These are phyloP conservation scores for Candida tropicalis DNA, from an alignment of 1,139 yeast species.

Conservation along the genomic window DNA sequence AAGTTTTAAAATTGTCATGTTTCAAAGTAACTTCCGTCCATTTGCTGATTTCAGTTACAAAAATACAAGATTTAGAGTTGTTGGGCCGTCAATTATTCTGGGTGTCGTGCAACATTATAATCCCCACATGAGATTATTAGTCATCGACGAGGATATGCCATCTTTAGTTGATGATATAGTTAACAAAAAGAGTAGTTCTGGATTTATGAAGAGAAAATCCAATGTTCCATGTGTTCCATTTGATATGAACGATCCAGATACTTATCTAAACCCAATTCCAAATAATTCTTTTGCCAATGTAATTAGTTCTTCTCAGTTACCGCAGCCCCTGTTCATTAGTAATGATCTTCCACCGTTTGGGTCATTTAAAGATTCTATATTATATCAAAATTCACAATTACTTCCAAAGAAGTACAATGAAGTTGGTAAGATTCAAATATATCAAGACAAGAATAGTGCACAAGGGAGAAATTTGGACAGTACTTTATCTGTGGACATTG, in stretches of 20 bases:
- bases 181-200: constrained; percentile 33
- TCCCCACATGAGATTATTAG: constrained; percentile 37
- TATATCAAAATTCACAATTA: constrained; percentile 21
- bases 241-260: constrained; percentile 14
- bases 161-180: constrained; percentile 40
- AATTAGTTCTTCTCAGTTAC: constrained; percentile 3
- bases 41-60: constrained; percentile 44
- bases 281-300: constrained; percentile 18
- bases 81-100: constrained; percentile 39
- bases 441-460: constrained; percentile 27
- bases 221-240: constrained; percentile 8
- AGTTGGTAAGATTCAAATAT: constrained; percentile 37
- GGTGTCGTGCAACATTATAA: constrained; percentile 34
- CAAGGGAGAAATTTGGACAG: constrained; percentile 22
- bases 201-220: constrained; percentile 23
- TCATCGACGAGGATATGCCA: constrained; percentile 38
- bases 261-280: constrained; percentile 36
- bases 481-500: constrained; percentile 36
- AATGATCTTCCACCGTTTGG: constrained; percentile 47
- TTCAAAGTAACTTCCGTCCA: constrained; percentile 41
- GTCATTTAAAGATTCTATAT: constrained; percentile 31
- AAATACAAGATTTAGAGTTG: constrained; percentile 40
- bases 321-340: constrained; percentile 26
- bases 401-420: constrained; percentile 41
- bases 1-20: constrained; percentile 31